A percentile compares a stretch with the other conserved stretches of the same genome.
These are phyloP conservation scores for Aspergillus sp. DNA, from an alignment of 2,329 filamentous ascomycete species.

Conservation along the genomic window DNA sequence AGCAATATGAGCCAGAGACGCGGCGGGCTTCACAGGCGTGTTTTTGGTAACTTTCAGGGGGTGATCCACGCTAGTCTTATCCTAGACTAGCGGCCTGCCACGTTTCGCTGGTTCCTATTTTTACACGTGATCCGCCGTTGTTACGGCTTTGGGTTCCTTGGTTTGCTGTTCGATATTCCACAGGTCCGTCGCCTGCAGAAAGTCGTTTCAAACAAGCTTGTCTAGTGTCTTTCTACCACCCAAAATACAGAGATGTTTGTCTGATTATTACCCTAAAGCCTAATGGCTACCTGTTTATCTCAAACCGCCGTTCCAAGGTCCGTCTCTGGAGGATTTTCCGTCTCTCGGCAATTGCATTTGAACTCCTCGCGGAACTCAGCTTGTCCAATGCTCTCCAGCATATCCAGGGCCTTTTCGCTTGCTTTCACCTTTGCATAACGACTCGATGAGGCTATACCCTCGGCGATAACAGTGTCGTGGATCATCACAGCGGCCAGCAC, in stretches of 20 bases:
- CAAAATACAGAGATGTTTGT: background rate
- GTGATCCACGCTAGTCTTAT: conserved; percentile 10
- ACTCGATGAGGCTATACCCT: conserved; percentile 61
- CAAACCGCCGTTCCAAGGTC: conserved; percentile 33
- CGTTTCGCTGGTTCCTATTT: conserved; percentile 4
- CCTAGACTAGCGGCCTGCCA: conserved; percentile 3
- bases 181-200: background rate
- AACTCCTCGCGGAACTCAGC: conserved; percentile 62
- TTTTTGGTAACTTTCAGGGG: conserved; percentile 19
- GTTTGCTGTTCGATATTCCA: background rate
- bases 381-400: conserved; percentile 50
- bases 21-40: conserved; percentile 20
- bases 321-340: conserved; percentile 6
- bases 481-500: conserved; percentile 74
- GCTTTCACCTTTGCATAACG: conserved; percentile 69
- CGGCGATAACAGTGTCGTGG: conserved; percentile 67
- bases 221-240: too few relatives aligned
- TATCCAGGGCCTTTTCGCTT: conserved; percentile 40
- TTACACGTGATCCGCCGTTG: background rate
- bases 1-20: conserved; percentile 16
- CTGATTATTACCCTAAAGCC: background rate
- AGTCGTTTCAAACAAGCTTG: too few relatives aligned
- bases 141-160: background rate
- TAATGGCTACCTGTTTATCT: conserved; percentile 1
- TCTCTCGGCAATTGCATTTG: conserved; percentile 61